Percentiles rank a stretch among this genome's conserved stretches.
Evolutionary conservation across 495 filamentous ascomycete species (phyloP).

Genomic region (Penicillium angulare): DNA sequence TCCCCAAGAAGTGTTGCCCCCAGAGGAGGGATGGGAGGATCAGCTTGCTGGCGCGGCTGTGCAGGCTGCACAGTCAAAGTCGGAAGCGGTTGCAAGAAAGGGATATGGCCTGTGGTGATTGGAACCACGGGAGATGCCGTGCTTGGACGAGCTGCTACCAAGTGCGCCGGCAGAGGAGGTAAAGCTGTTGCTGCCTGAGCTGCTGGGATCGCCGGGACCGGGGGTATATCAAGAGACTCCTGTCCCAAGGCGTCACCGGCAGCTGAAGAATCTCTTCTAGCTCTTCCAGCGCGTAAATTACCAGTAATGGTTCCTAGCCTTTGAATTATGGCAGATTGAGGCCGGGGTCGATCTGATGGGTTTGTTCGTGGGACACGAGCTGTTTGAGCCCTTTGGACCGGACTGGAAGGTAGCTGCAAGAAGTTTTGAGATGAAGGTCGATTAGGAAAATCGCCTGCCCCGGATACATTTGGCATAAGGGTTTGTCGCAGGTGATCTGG

Average conservation of each 20-base stretch:
- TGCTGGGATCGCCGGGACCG: constrained; percentile 9
- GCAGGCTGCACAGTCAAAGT: constrained; percentile 17
- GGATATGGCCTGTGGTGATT: constrained; percentile 7
- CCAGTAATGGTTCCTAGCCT: constrained; percentile 31
- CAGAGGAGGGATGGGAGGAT: constrained; percentile 20
- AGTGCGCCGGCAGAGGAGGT: background rate
- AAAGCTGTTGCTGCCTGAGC: constrained; percentile 1
- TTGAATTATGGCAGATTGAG: constrained; percentile 28
- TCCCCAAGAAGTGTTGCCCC: constrained; percentile 23
- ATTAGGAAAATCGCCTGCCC: background rate
- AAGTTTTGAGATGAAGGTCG: background rate
- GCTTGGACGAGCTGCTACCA: background rate
- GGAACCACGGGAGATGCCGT: constrained; percentile 5
- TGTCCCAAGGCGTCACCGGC: constrained; percentile 2
- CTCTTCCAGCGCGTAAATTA: constrained; percentile 16
- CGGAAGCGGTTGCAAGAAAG: constrained; percentile 10
- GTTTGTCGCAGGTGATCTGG: constrained; percentile 50
- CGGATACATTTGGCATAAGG: constrained; percentile 27
- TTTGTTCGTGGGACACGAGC: constrained; percentile 19
- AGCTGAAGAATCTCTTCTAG: constrained; percentile 14
- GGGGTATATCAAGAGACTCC: background rate
- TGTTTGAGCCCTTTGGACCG: constrained; percentile 25
- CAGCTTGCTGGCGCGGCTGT: constrained; percentile 9
- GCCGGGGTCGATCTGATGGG: constrained; percentile 20
- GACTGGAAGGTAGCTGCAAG: background rate